Evolutionary conservation across 495 filamentous ascomycete genomes (phyloP).

Genomic region (Hypoxylon cercidicola): DNA sequence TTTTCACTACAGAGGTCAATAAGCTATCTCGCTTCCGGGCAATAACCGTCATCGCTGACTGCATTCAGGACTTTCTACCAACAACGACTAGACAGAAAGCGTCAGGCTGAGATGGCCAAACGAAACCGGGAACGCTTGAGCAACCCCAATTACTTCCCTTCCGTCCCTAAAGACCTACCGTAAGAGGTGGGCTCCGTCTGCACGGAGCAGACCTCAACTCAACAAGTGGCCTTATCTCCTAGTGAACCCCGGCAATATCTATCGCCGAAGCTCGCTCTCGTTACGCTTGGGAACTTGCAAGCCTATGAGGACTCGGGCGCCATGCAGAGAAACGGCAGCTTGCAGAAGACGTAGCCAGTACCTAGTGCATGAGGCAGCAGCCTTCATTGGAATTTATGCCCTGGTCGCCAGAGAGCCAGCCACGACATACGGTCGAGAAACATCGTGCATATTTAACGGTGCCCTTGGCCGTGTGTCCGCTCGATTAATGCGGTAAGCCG

Average conservation of each 20-base stretch:
- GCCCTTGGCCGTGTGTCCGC: slow-evolving; percentile 9
- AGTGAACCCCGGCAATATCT: slow-evolving; percentile 1
- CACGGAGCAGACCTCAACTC: slow-evolving; percentile 7
- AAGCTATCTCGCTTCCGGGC: slow-evolving; percentile 2
- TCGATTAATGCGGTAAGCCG: slow-evolving; percentile 28
- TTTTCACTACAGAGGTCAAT: slow-evolving; percentile 86
- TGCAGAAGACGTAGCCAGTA: background rate
- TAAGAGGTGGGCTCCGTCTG: slow-evolving; percentile 44
- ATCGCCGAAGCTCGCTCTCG: background rate
- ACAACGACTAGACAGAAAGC: slow-evolving; percentile 79
- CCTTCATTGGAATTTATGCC: slow-evolving; percentile 12
- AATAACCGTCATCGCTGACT: slow-evolving; percentile 31
- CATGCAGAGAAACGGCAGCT: slow-evolving; percentile 3
- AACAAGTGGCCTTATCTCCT: background rate
- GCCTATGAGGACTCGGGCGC: slow-evolving; percentile 10
- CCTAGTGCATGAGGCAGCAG: slow-evolving; percentile 2
- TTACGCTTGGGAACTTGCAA: slow-evolving; percentile 13
- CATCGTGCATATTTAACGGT: slow-evolving; percentile 8
- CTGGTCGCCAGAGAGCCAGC: background rate
- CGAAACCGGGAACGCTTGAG: slow-evolving; percentile 83
- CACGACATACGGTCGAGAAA: slow-evolving; percentile 24
- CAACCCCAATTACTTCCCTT: slow-evolving; percentile 82
- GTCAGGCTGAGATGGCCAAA: slow-evolving; percentile 81
- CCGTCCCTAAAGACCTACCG: slow-evolving; percentile 78
- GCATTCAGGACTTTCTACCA: slow-evolving; percentile 82